phyloP scores from a whole-genome alignment of 768 basidiomycete genomes.

The Cystofilobasidium capitatum region DNA sequence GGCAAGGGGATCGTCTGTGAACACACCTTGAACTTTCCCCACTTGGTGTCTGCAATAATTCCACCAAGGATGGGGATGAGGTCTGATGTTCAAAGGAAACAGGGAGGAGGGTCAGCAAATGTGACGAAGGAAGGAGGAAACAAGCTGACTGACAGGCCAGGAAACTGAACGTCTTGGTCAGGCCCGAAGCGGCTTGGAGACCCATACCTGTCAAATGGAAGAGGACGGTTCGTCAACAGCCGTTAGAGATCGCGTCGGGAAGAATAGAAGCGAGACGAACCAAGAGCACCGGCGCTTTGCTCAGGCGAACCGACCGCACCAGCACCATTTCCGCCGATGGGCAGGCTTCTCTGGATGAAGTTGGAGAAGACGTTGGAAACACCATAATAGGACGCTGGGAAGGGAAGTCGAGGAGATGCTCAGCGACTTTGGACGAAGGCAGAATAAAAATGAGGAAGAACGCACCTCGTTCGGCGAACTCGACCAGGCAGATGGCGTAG shows the following conservation, averaged over 20 bases:
- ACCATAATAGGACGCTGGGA: background rate
- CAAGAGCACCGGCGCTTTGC: conserved; percentile 35
- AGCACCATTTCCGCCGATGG: conserved; percentile 34
- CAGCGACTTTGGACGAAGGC: background rate
- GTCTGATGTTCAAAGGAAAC: conserved; percentile 28
- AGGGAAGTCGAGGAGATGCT: background rate
- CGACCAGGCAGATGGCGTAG: conserved; percentile 39
- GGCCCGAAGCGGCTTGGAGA: conserved; percentile 31
- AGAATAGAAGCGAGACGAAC: no score
- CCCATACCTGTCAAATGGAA: no score
- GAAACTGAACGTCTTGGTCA: conserved; percentile 28
- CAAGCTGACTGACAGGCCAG: conserved; percentile 3
- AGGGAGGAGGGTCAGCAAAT: conserved; percentile 30
- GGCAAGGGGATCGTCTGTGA: background rate
- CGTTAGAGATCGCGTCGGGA: no score
- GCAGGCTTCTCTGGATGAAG: conserved; percentile 34
- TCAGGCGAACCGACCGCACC: conserved; percentile 33
- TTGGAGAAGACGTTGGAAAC: conserved; percentile 32
- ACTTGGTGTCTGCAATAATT: conserved; percentile 37
- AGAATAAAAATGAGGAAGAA: background rate
- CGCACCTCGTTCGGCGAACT: conserved; percentile 36
- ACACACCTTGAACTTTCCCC: conserved; percentile 28
- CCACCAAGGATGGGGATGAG: conserved; percentile 35
- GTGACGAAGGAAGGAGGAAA: background rate
- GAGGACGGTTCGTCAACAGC: no score